Conservation (phyloP, 805 yeast genomes). For the Candida takata region DNA sequence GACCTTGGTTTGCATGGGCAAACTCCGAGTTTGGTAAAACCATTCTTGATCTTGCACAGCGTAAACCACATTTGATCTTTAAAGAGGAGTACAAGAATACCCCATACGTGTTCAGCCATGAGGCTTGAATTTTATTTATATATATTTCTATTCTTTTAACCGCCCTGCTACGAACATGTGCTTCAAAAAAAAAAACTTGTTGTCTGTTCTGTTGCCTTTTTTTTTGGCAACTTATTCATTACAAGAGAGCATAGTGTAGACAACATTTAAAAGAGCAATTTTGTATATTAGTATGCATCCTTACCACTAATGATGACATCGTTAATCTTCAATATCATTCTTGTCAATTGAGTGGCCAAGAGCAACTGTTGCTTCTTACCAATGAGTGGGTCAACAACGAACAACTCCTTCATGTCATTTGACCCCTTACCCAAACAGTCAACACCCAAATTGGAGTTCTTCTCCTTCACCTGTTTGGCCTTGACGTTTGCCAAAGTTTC, state of each 20-base stretch:
- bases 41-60: slow-evolving; percentile 63
- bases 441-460: slow-evolving; percentile 71
- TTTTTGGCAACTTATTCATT: too few relatives aligned
- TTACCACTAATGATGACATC: slow-evolving; percentile 90
- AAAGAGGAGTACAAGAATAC: slow-evolving; percentile 28
- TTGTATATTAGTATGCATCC: slow-evolving; percentile 55
- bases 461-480: slow-evolving; percentile 74
- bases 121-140: too few relatives aligned
- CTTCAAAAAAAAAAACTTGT: too few relatives aligned
- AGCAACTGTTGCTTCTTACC: slow-evolving; percentile 95
- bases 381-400: slow-evolving; percentile 93
- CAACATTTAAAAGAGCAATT: too few relatives aligned
- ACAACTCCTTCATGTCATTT: slow-evolving; percentile 88
- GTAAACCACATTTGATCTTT: slow-evolving; percentile 69
- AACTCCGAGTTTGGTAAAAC: slow-evolving; percentile 88
- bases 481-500: slow-evolving; percentile 81
- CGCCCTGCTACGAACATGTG: too few relatives aligned
- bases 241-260: too few relatives aligned
- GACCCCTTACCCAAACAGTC: slow-evolving; percentile 88
- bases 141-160: too few relatives aligned
- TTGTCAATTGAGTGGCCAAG: slow-evolving; percentile 93
- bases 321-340: slow-evolving; percentile 96
- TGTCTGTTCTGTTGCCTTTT: too few relatives aligned
- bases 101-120: slow-evolving; percentile 6
- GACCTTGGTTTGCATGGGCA: slow-evolving; percentile 95